Conservation (phyloP, 176 grass and related monocot genomes). For the Metroxylon sagu region DNA sequence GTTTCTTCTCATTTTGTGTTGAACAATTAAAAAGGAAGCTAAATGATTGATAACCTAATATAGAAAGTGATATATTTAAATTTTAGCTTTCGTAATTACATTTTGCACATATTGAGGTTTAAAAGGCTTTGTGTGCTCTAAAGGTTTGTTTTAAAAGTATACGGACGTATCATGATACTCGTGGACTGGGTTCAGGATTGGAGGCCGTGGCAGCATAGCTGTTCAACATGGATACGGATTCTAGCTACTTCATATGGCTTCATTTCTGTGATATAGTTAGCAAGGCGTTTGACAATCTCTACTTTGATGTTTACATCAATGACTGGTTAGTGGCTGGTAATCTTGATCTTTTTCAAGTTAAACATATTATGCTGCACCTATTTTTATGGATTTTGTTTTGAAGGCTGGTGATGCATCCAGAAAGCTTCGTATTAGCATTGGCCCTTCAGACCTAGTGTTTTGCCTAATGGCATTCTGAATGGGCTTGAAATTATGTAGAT, state of each 20-base stretch:
- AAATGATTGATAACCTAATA: too few relatives aligned
- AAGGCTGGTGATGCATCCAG: conserved; percentile 42
- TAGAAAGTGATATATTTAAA: too few relatives aligned
- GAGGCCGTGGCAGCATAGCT: too few relatives aligned
- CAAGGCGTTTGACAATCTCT: conserved; percentile 44
- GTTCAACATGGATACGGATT: conserved; percentile 58
- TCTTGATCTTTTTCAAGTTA: conserved; percentile 45
- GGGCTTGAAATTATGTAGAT: conserved; percentile 93
- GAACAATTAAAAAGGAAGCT: too few relatives aligned
- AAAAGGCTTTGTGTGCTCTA: too few relatives aligned
- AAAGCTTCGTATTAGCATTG: conserved; percentile 65
- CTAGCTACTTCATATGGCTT: conserved; percentile 75
- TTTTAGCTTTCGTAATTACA: too few relatives aligned
- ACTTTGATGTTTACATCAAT: conserved; percentile 69
- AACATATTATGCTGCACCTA: conserved; percentile 52
- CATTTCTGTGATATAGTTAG: conserved; percentile 98
- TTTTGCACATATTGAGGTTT: too few relatives aligned
- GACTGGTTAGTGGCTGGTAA: conserved; percentile 31
- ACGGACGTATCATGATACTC: too few relatives aligned
- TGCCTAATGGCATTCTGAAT: conserved; percentile 80
- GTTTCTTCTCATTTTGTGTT: too few relatives aligned
- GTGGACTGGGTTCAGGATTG: too few relatives aligned
- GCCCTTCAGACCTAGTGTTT: conserved; percentile 50
- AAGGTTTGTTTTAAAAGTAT: too few relatives aligned
- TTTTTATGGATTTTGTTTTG: conserved; percentile 60